Base-by-base conservation (phyloP, 768 basidiomycete genomes). In the Leccinum disarticulatum region DNA sequence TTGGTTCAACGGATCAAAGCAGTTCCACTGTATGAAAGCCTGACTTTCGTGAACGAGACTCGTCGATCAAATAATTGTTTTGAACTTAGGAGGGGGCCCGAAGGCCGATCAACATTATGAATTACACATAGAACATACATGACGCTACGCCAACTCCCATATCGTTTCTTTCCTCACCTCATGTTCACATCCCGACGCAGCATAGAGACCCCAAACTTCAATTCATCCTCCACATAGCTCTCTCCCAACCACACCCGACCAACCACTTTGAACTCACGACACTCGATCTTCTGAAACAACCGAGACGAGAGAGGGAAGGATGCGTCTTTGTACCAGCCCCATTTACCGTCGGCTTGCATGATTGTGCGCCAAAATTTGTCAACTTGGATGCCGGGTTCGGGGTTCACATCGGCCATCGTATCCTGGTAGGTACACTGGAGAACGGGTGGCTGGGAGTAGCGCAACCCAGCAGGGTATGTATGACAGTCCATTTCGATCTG, bases 261-360 rank as follows among this genome's bases (percentile, higher is more conserved):
- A 3, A 68, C 65, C 19, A 83, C 57, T 36, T 66, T 67, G 64
- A 84, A 83, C 48, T 70, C 65, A 17, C 79, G 71, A 49, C 79
- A 79, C 61, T 83, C 82, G 55, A 73, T 71, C 69, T 77, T 79
- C 27, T 73, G 69, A 59, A 84, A 83, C 25, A 84, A 60, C n/a
- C 68, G 60, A 7, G 78, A 73, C 7, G 82, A 81, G 30, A 84
- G 70, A 0, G 83, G 83, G 9, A 82, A 72, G 74, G 77, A 81
- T 61, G 79, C 74, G 47, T 76, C 72, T 61, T 77, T 65, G 33
- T 61, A 66, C 75, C 74, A 77, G 36, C 71, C 74, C 55, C 66
- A 70, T 10, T 56, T 59, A 25, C 68, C 65, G 17, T 71, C 64
- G 7, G 41, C 56, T 5, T 66, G 38, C 41, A 11, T 41, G 27